These are phyloP conservation scores for Linnemannia zychae DNA, from an alignment of 192 early-diverging fungal genomes.

Conservation along the genomic window DNA sequence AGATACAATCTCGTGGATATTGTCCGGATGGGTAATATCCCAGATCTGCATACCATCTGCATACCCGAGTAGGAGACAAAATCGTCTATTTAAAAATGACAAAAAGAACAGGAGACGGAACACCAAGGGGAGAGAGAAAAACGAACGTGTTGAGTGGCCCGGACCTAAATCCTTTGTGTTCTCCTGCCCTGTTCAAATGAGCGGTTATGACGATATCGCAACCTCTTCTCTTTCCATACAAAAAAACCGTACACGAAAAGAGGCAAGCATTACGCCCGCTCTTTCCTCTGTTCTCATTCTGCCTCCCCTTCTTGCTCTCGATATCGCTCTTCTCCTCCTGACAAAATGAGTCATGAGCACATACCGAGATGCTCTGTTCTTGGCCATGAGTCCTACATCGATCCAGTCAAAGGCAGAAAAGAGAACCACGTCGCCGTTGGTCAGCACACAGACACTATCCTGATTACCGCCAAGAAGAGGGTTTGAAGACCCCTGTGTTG, in stretches of 20 bases:
- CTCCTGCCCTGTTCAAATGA: slow-evolving; percentile 14
- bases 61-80: slow-evolving; percentile 78
- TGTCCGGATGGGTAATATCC: slow-evolving; percentile 75
- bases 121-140: not conserved
- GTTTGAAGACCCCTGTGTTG: slow-evolving; percentile 28
- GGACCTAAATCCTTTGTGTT: not conserved
- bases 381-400: slow-evolving; percentile 21
- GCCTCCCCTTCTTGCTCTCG: slow-evolving; percentile 6
- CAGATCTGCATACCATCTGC: slow-evolving; percentile 84
- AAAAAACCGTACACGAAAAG: not conserved
- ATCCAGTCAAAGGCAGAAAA: slow-evolving; percentile 55
- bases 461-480: slow-evolving; percentile 35
- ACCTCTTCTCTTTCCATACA: not conserved
- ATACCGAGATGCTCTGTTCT: slow-evolving; percentile 42
- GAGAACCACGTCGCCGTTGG: slow-evolving; percentile 44
- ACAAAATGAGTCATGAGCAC: not conserved
- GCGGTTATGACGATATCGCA: slow-evolving; percentile 7
- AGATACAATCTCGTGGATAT: slow-evolving; percentile 76
- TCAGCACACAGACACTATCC: slow-evolving; percentile 40
- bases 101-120: not conserved
- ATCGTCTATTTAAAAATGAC: slow-evolving; percentile 32
- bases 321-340: not conserved
- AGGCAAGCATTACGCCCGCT: not conserved
- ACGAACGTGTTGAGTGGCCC: not conserved
- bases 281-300: not conserved